A percentile compares a stretch with the other conserved stretches of the same genome.
These are phyloP conservation scores for Talaromyces albobiverticillius DNA, from an alignment of 2,329 filamentous ascomycete species.

Conservation along the genomic window DNA sequence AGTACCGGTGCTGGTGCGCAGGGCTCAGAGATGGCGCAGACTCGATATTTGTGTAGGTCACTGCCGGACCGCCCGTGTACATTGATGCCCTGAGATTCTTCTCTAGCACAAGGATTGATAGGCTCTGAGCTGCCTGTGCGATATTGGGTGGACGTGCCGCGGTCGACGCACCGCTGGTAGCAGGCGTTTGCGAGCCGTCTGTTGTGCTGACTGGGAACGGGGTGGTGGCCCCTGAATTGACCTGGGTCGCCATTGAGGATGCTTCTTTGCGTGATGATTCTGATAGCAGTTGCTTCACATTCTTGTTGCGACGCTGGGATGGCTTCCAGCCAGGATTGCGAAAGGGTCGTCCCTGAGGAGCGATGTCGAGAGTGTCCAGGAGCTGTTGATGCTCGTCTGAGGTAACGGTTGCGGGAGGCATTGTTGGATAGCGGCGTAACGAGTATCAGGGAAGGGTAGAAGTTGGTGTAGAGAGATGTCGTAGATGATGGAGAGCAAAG, in stretches of 20 bases:
- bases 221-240: conserved; percentile 76
- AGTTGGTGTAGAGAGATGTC: neutral
- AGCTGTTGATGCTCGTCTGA: conserved; percentile 83
- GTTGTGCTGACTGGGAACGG: conserved; percentile 47
- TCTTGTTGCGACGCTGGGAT: conserved; percentile 95
- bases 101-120: conserved; percentile 85
- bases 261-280: conserved; percentile 86
- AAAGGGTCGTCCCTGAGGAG: conserved; percentile 81
- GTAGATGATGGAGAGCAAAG: neutral
- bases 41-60: conserved; percentile 96
- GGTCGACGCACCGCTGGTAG: conserved; percentile 45
- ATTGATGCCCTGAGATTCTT: conserved; percentile 61
- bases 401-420: conserved; percentile 62
- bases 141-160: conserved; percentile 60
- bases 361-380: conserved; percentile 88
- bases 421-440: conserved; percentile 23
- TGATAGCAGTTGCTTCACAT: conserved; percentile 91
- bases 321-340: conserved; percentile 89
- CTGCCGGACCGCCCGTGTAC: conserved; percentile 56
- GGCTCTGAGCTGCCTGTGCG: conserved; percentile 80
- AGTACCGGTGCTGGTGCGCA: conserved; percentile 82
- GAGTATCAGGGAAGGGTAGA: neutral
- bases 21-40: conserved; percentile 80
- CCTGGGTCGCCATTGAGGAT: conserved; percentile 78
- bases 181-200: conserved; percentile 47